Evolutionary conservation across 140 eudicot species (phyloP).

Genomic region (Oenanthe javanica): DNA sequence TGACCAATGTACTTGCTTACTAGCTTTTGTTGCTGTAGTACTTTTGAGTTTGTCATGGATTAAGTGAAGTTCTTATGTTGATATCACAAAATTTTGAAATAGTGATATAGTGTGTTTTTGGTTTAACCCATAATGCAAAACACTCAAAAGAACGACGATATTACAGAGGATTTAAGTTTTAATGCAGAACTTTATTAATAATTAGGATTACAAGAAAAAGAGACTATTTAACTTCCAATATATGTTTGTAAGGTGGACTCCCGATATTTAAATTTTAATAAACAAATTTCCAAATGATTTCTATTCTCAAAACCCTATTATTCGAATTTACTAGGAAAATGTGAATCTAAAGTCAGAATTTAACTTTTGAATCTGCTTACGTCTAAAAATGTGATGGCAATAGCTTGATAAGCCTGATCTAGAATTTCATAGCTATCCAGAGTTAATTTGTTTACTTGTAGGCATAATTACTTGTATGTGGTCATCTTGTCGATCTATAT

Average conservation of each 20-base stretch:
- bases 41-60: background rate
- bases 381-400: background rate
- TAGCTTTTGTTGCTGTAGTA: background rate
- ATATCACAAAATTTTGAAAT: too few relatives aligned
- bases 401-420: background rate
- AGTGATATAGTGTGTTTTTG: background rate
- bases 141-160: background rate
- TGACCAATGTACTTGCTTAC: background rate
- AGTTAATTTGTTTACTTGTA: background rate
- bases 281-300: background rate
- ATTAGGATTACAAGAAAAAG: background rate
- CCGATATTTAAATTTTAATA: background rate
- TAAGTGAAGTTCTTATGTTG: background rate
- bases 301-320: background rate
- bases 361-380: background rate
- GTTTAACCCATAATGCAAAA: background rate
- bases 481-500: background rate
- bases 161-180: background rate
- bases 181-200: background rate
- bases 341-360: background rate
- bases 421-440: background rate
- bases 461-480: background rate
- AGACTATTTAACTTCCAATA: background rate
- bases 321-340: background rate
- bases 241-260: background rate